phyloP scores from a whole-genome alignment of 192 early-diverging fungal genomes.

The Chytriomyces sp. region DNA sequence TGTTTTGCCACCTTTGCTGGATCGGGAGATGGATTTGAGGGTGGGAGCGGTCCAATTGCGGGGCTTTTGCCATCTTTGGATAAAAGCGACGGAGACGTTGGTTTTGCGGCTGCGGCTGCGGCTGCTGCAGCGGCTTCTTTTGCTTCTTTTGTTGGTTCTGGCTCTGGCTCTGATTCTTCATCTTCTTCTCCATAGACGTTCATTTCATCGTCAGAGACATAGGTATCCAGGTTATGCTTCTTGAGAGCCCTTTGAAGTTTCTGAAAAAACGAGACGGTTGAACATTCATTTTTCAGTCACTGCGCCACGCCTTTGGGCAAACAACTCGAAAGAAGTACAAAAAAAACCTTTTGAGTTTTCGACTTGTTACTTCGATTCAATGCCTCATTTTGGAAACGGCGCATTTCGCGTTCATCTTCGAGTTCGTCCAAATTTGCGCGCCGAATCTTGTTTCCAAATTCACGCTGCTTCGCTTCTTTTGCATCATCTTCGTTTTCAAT shows the following conservation, averaged over 20 bases:
- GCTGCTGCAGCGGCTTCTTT: background rate
- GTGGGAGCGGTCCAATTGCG: background rate
- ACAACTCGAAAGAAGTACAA: conserved; percentile 12
- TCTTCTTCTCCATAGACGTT: conserved; percentile 45
- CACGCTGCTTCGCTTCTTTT: conserved; percentile 51
- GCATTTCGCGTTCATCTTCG: conserved; percentile 41
- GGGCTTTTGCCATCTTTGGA: background rate
- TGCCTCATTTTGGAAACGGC: conserved; percentile 8
- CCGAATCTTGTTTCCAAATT: conserved; percentile 42
- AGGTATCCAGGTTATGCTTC: conserved; percentile 35
- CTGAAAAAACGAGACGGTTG: conserved; percentile 21
- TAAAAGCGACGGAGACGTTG: background rate
- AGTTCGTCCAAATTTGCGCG: conserved; percentile 40
- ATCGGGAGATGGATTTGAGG: background rate
- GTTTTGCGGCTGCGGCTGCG: background rate
- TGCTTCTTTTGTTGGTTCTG: background rate
- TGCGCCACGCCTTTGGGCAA: background rate
- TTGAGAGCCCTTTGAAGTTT: conserved; percentile 43
- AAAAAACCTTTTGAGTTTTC: conserved; percentile 21
- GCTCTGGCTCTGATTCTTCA: conserved; percentile 28
- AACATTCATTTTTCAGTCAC: background rate
- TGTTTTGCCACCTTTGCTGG: conserved; percentile 20
- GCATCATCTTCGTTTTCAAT: conserved; percentile 59
- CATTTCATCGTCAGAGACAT: conserved; percentile 42
- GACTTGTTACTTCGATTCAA: conserved; percentile 19